Evolutionary conservation across 257 asterid species (phyloP).

Genomic region (Solanum appendiculatum): DNA sequence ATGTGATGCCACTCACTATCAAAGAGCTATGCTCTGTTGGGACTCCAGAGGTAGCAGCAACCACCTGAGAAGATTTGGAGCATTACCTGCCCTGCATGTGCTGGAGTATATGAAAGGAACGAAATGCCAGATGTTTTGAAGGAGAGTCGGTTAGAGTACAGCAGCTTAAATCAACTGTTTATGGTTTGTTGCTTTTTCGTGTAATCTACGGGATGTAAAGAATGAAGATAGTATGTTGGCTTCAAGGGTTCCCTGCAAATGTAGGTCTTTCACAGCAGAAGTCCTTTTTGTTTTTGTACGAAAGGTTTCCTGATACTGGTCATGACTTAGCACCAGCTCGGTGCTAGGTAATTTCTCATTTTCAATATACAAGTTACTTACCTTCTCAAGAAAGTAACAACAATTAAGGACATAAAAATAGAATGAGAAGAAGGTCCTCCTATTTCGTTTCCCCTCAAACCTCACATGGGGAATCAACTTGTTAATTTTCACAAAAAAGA

Average conservation of each 20-base stretch:
- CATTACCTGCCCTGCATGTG: background rate
- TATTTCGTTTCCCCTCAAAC: background rate
- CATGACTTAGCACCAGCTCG: background rate
- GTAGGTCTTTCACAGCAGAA: background rate
- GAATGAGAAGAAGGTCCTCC: background rate
- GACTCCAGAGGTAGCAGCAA: background rate
- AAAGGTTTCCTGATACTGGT: background rate
- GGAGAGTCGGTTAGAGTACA: background rate
- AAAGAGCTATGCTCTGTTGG: background rate
- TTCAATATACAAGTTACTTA: background rate
- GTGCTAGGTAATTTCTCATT: background rate
- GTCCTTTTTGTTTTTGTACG: background rate
- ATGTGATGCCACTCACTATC: background rate
- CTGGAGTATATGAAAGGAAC: conserved; percentile 12
- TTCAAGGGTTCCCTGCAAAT: background rate
- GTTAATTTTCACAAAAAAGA: background rate
- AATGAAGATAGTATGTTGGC: background rate
- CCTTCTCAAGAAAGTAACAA: background rate
- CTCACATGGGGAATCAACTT: background rate
- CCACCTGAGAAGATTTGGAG: background rate
- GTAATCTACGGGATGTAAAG: background rate
- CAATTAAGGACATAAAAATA: background rate
- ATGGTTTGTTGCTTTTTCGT: background rate
- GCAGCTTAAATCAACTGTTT: background rate
- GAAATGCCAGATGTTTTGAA: background rate